Evolutionary conservation across 1,284 basidiomycete genomes (phyloP).

Genomic region (Leccinum pseudoinsigne): DNA sequence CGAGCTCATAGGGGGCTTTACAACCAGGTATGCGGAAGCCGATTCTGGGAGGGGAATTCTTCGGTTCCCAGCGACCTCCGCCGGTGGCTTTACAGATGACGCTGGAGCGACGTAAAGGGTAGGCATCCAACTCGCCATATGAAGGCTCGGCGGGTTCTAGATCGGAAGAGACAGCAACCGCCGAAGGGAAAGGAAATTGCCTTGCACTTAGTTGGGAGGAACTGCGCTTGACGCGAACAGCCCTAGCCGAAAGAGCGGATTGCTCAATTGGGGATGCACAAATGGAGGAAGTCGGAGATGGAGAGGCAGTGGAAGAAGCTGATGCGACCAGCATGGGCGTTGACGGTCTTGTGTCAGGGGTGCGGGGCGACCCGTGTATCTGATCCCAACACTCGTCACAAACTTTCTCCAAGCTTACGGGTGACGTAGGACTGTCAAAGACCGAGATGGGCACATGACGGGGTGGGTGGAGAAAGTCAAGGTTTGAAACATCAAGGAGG

Average conservation of each 20-base stretch:
- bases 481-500: constrained; percentile 66
- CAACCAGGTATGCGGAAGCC: constrained; percentile 59
- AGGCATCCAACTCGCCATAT: constrained; percentile 62
- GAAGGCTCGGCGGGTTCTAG: constrained; percentile 42
- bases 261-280: constrained; percentile 38
- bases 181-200: constrained; percentile 37
- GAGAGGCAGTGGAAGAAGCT: constrained; percentile 31
- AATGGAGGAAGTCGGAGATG: constrained; percentile 36
- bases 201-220: constrained; percentile 31
- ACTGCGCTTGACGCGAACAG: constrained; percentile 30
- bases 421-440: constrained; percentile 57
- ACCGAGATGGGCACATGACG: constrained; percentile 54
- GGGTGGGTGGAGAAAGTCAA: constrained; percentile 68
- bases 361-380: constrained; percentile 54
- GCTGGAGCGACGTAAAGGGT: constrained; percentile 64
- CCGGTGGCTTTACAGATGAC: constrained; percentile 72
- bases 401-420: constrained; percentile 52
- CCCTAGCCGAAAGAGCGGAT: constrained; percentile 24
- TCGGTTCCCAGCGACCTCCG: constrained; percentile 75
- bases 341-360: constrained; percentile 42
- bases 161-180: constrained; percentile 31
- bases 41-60: constrained; percentile 44
- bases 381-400: constrained; percentile 75
- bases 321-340: constrained; percentile 32
- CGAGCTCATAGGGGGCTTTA: constrained; percentile 63